Evolutionary conservation across 495 filamentous ascomycete species (phyloP).

Genomic region (Trichocladium uniseriatum): DNA sequence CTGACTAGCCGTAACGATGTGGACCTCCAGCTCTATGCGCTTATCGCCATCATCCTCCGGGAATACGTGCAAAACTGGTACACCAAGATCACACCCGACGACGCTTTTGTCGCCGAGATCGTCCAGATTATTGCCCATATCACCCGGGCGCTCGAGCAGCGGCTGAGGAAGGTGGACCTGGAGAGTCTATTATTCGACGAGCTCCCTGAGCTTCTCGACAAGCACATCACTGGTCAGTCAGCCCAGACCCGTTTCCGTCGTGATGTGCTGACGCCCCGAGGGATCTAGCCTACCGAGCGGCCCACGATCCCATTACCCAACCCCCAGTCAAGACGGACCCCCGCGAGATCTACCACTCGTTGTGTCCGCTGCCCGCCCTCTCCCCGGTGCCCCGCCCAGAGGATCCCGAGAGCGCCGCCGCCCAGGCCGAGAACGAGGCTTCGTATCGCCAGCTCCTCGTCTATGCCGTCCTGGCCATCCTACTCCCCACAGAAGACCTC

Average conservation of each 20-base stretch:
- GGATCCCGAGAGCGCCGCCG: slow-evolving; percentile 40
- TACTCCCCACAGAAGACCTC: slow-evolving; percentile 87
- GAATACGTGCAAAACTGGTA: slow-evolving; percentile 94
- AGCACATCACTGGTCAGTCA: slow-evolving; percentile 67
- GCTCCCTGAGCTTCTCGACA: slow-evolving; percentile 69
- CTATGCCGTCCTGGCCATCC: slow-evolving; percentile 63
- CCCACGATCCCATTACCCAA: slow-evolving; percentile 43
- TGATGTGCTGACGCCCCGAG: slow-evolving; percentile 9
- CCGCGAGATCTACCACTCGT: slow-evolving; percentile 68
- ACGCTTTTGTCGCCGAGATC: slow-evolving; percentile 75
- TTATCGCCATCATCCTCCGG: slow-evolving; percentile 77
- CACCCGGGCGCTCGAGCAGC: slow-evolving; percentile 75
- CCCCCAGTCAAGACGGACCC: slow-evolving; percentile 49
- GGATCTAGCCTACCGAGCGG: slow-evolving; percentile 44
- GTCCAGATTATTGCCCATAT: slow-evolving; percentile 83
- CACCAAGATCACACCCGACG: slow-evolving; percentile 79
- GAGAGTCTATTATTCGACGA: slow-evolving; percentile 81
- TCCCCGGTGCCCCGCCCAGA: slow-evolving; percentile 59
- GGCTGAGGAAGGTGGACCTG: slow-evolving; percentile 71
- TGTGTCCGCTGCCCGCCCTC: slow-evolving; percentile 70
- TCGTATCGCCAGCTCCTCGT: slow-evolving; percentile 75
- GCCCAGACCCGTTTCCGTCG: neutral
- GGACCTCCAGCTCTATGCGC: slow-evolving; percentile 83
- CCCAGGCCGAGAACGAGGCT: slow-evolving; percentile 66
- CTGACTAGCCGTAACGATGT: slow-evolving; percentile 88